Evolutionary conservation across 805 yeast genomes (phyloP), one percentile per base, ranked within the genome.

Genomic region (Cyberlindnera mycetangii): DNA sequence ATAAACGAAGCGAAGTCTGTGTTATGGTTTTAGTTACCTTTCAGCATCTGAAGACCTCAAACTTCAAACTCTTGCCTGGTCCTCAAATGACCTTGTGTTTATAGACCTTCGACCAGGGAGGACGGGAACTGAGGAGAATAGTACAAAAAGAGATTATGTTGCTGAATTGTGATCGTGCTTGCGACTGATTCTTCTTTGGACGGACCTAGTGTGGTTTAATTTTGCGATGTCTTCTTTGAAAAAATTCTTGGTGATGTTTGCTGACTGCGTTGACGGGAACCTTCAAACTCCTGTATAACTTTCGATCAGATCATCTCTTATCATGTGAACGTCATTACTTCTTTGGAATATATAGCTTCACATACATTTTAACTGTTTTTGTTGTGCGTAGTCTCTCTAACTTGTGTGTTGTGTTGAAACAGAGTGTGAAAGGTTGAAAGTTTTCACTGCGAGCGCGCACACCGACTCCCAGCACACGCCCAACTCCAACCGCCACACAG

Each of bases 331-430:
- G 17, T 16, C 18, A 4, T 38, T 20, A 15, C 16, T 30, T 14
- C 28, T 18, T 14, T 30, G 6, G 5, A n/a, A 5, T 32, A 35
- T 24, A 6, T 24, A 18, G 27, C 25, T 20, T 46, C 46, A 56
- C 60, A 49, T 56, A 56, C 60, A 56, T 56, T 56, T 55, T 55
- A 49, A 48, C 47, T 56, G 59, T 56, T 37, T 47, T 45, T 25
- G 44, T 40, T 51, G 47, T 27, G 50, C 41, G 45, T 46, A 18
- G 22, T 44, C 20, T 30, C 35, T 35, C 25, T 39, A 17, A 22
- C 17, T 6, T 16, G 19, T 35, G 32, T 10, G 24, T 21, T 22
- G 36, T 41, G 44, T 37, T 41, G 42, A 22, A 19, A 19, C 27
- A 33, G 27, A 41, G 45, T 41, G 41, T 16, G 50, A 42, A 53